These are phyloP conservation scores for Hygrophila difformis DNA, from an alignment of 257 asterid genomes.

Conservation along the genomic window DNA sequence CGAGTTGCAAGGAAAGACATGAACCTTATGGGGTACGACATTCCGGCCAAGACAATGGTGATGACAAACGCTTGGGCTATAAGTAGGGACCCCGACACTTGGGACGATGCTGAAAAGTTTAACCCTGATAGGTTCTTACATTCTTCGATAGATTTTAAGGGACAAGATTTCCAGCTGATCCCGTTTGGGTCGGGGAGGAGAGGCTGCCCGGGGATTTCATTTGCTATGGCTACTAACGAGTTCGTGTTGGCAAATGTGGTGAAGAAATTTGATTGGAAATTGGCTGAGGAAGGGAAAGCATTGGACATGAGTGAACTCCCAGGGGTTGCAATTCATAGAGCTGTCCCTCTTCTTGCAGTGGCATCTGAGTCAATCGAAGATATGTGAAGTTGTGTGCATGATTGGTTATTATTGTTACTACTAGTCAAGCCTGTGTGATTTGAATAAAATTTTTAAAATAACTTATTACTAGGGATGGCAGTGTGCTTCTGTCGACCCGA, in stretches of 20 bases:
- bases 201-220: conserved; percentile 24
- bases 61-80: conserved; percentile 22
- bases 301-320: conserved; percentile 26
- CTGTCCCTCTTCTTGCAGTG: conserved; percentile 30
- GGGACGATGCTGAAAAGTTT: conserved; percentile 24
- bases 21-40: conserved; percentile 14
- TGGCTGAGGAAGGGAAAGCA: neutral
- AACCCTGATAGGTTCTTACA: conserved; percentile 35
- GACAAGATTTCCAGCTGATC: conserved; percentile 25
- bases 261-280: conserved; percentile 32
- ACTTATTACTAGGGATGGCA: too few species aligned
- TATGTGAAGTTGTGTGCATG: too few species aligned
- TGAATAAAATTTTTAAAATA: too few species aligned
- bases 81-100: conserved; percentile 26
- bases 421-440: too few species aligned
- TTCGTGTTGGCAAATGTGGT: conserved; percentile 26
- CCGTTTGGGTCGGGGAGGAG: conserved; percentile 41
- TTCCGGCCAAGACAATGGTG: conserved; percentile 18
- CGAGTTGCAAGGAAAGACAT: conserved; percentile 17
- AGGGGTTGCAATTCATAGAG: conserved; percentile 20
- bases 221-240: conserved; percentile 30
- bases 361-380: too few species aligned
- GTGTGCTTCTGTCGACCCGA: too few species aligned
- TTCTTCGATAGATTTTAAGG: conserved; percentile 27
- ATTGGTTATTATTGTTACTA: too few species aligned